Evolutionary conservation across 2,329 filamentous ascomycete genomes (phyloP).

Genomic region (Scolecobasidium constrictum): DNA sequence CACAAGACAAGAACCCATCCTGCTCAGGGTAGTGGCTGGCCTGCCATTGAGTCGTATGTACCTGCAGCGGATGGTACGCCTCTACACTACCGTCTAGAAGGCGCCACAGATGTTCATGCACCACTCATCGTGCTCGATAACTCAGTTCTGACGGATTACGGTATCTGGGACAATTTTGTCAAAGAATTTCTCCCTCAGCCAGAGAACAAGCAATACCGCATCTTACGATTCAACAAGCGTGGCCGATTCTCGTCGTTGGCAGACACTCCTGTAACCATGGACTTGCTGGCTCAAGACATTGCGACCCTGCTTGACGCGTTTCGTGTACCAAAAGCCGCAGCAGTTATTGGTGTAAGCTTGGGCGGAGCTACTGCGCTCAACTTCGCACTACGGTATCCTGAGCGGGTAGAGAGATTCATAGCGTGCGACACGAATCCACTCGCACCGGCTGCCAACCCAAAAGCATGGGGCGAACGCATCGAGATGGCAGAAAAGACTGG

Average conservation of each 20-base stretch:
- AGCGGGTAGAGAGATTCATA: slow-evolving; percentile 50
- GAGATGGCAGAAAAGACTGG: slow-evolving; percentile 50
- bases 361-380: slow-evolving; percentile 70
- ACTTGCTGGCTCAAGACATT: slow-evolving; percentile 59
- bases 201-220: slow-evolving; percentile 53
- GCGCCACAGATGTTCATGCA: slow-evolving; percentile 52
- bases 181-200: slow-evolving; percentile 43
- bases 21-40: slow-evolving; percentile 34
- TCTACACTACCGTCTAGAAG: slow-evolving; percentile 67
- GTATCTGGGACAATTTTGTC: slow-evolving; percentile 74
- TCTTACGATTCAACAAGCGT: slow-evolving; percentile 68
- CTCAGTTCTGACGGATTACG: slow-evolving; percentile 64
- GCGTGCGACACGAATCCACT: slow-evolving; percentile 70
- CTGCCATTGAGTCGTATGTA: slow-evolving; percentile 56
- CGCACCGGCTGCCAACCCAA: slow-evolving; percentile 61
- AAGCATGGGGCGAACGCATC: slow-evolving; percentile 70
- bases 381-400: slow-evolving; percentile 56
- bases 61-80: slow-evolving; percentile 56
- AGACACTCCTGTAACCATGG: slow-evolving; percentile 40
- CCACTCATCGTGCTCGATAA: slow-evolving; percentile 69
- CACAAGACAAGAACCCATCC: slow-evolving; percentile 32
- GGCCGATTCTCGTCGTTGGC: slow-evolving; percentile 47
- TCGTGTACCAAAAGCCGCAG: slow-evolving; percentile 54
- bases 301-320: slow-evolving; percentile 55
- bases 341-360: slow-evolving; percentile 66